Evolutionary conservation across 2,329 filamentous ascomycete genomes (phyloP), one percentile per base, ranked within the genome.

Genomic region (Saccharata proteae): DNA sequence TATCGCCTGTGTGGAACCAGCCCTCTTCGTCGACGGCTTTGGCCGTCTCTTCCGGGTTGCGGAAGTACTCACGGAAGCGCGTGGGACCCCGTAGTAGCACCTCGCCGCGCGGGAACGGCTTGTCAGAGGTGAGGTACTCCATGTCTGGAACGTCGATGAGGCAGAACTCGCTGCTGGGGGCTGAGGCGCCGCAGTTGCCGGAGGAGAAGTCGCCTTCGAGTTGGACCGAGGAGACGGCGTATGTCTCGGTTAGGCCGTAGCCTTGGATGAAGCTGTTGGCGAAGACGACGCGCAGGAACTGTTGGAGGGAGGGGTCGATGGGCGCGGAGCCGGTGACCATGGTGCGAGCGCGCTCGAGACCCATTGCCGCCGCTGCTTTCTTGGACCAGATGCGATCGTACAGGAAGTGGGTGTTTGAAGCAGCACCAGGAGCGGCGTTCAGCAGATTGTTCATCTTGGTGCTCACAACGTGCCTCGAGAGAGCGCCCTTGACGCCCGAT

Each of bases 1-100:
- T 88, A 48, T 98, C 90, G 34, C 90, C 90, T 1, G 85, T 94
- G 54, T 81, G 80, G 71, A 98, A 96, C 90, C 90, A 98, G 39
- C 90, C 90, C 42, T 94, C 85, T 18, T 77, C 64, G 6, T 88
- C 83, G 26, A 96, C 65, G 0, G 77, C 67, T 59, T 90, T 90
- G 36, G 65, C 61, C 1, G 88, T 96, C 67, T 94, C 88, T 40
- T 80, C 84, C 0, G 76, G 69, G 57, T 93, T 92, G 62, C 83
- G 84, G 67, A 78, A 88, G 61, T 98, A 98, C 52, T 84, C 82
- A 31, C 62, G 64, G 68, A 96, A 94, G 33, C 86, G 64, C 39
- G 71, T 71, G n/a, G 76, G 73, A 1, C 86, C 84, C 25, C 88
- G 75, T 30, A 96, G 58, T 14, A 94, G 67, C 17, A 98, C 65